Percentiles rank a stretch among this genome's conserved stretches.
Evolutionary conservation across 169 alveolate species (phyloP).

Genomic region (Plasmodium gonderi): DNA sequence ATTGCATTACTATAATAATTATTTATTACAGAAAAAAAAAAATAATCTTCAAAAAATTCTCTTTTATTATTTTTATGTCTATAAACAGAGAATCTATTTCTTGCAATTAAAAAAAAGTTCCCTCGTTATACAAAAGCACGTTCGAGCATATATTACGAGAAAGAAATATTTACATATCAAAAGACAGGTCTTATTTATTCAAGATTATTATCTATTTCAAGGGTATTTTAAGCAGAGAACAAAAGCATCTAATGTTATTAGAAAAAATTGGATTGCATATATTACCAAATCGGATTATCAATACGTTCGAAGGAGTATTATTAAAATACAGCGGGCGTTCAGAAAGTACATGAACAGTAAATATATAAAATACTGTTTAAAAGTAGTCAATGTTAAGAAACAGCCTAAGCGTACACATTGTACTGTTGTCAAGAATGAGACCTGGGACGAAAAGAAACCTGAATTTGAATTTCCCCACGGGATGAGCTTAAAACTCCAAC

Average conservation of each 20-base stretch:
- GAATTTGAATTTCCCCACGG: too few species aligned
- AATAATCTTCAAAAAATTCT: conserved; percentile 39
- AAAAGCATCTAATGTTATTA: conserved; percentile 37
- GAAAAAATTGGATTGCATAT: conserved; percentile 58
- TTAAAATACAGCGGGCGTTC: conserved; percentile 62
- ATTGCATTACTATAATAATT: conserved; percentile 28
- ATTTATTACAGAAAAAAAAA: conserved; percentile 23
- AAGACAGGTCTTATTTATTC: conserved; percentile 30
- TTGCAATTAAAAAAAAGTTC: conserved; percentile 22
- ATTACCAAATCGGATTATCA: conserved; percentile 55
- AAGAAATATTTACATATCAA: conserved; percentile 33
- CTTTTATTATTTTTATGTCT: conserved; percentile 65
- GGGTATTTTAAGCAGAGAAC: conserved; percentile 50
- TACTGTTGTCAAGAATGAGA: conserved; percentile 7
- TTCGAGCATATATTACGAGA: conserved; percentile 23
- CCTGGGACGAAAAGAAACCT: background rate
- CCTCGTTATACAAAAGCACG: conserved; percentile 45
- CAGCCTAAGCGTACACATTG: conserved; percentile 4
- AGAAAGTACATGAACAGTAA: conserved; percentile 52
- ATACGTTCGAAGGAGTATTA: conserved; percentile 15
- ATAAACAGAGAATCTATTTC: conserved; percentile 45
- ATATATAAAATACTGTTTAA: conserved; percentile 45
- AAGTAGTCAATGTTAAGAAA: conserved; percentile 1
- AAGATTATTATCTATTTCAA: conserved; percentile 62
- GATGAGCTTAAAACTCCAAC: too few species aligned